Conservation (phyloP, 2,329 filamentous ascomycete genomes). For the Beauveria scarabaeidicola region DNA sequence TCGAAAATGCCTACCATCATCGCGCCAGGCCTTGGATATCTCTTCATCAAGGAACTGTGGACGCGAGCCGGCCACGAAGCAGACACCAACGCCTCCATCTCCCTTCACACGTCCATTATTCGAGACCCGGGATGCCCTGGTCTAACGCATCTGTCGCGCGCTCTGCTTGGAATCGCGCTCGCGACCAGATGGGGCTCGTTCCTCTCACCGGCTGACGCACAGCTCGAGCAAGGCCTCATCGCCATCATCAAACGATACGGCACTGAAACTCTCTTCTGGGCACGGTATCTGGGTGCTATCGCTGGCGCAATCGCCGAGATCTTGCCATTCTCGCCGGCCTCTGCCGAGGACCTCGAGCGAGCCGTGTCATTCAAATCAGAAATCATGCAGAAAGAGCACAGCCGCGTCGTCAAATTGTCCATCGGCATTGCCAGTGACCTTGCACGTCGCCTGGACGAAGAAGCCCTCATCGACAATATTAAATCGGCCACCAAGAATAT, state of each 20-base stretch:
- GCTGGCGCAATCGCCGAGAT: constrained; percentile 35
- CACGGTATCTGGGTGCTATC: constrained; percentile 43
- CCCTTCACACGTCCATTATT: constrained; percentile 63
- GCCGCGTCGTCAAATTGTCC: constrained; percentile 27
- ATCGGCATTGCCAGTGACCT: constrained; percentile 25
- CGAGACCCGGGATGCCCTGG: constrained; percentile 63
- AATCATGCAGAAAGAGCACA: constrained; percentile 21
- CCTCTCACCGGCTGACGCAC: constrained; percentile 39
- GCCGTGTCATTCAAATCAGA: constrained; percentile 24
- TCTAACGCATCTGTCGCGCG: constrained; percentile 62
- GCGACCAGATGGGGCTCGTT: constrained; percentile 67
- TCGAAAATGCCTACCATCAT: constrained; percentile 32
- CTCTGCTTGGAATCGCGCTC: constrained; percentile 60
- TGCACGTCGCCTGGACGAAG: constrained; percentile 23
- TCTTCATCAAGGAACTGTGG: constrained; percentile 47
- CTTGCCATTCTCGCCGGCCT: constrained; percentile 32
- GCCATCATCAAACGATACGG: constrained; percentile 30
- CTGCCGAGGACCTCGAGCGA: constrained; percentile 24
- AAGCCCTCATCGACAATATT: constrained; percentile 26
- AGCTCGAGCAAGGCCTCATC: constrained; percentile 34
- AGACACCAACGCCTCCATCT: constrained; percentile 53
- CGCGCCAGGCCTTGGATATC: constrained; percentile 30
- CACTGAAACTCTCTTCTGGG: constrained; percentile 40
- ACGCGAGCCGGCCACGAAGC: constrained; percentile 37
- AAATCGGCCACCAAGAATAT: constrained; percentile 27